A percentile compares a stretch with the other conserved stretches of the same genome.
These are phyloP conservation scores for Plasmodium blacklocki DNA, from an alignment of 169 alveolate genomes.

Conservation along the genomic window DNA sequence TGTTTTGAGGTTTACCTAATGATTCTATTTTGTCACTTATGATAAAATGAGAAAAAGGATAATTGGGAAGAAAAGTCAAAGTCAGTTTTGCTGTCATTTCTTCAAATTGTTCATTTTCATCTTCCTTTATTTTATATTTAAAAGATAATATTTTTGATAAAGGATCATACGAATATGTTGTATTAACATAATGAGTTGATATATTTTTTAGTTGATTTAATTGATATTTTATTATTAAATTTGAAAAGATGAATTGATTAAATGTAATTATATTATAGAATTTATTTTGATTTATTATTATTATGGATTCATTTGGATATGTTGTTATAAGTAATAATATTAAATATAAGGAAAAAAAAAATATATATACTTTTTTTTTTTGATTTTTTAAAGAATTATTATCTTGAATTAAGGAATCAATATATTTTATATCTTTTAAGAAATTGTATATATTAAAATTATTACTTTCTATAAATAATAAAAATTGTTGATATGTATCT, in stretches of 20 bases:
- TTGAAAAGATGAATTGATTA: constrained; percentile 32
- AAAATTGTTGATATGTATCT: constrained; percentile 18
- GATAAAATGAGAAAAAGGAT: constrained; percentile 53
- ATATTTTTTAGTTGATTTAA: constrained; percentile 16
- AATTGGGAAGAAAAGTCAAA: constrained; percentile 32
- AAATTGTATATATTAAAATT: constrained; percentile 21
- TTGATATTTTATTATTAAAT: constrained; percentile 36
- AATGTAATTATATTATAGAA: constrained; percentile 14
- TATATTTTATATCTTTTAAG: constrained; percentile 9
- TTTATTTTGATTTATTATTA: constrained; percentile 33
- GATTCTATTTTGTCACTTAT: constrained; percentile 62
- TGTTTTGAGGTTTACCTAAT: constrained; percentile 1
- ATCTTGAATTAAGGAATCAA: not conserved
- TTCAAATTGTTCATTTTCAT: constrained; percentile 47
- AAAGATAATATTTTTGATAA: constrained; percentile 21
- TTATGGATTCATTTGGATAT: constrained; percentile 51
- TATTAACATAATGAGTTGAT: constrained; percentile 6
- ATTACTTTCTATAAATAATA: constrained; percentile 27
- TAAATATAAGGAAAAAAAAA: constrained; percentile 30
- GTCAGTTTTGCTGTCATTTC: constrained; percentile 58
- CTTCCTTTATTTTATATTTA: constrained; percentile 54
- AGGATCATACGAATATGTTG: constrained; percentile 41
- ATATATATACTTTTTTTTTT: constrained; percentile 24
- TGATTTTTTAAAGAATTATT: not conserved
- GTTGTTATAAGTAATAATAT: constrained; percentile 24